Conservation (phyloP, 768 basidiomycete species). For the Gloeostereum incarnatum region DNA sequence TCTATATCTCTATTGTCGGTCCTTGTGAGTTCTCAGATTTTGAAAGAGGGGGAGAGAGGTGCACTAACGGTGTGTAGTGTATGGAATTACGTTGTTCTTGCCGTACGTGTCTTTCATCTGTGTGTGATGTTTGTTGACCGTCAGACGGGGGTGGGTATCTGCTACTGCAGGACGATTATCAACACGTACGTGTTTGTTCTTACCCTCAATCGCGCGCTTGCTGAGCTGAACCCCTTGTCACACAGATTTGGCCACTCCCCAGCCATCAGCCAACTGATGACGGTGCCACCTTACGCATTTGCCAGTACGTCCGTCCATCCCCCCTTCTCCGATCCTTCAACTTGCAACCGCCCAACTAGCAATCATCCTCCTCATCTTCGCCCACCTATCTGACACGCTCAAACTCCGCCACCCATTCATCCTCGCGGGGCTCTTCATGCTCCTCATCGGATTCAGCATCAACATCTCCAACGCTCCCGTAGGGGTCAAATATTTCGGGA, state of each 20-base stretch:
- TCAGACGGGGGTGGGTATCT: neutral
- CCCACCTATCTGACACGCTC: constrained; percentile 48
- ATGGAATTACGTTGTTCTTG: constrained; percentile 63
- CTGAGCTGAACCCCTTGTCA: neutral
- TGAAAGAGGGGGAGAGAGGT: neutral
- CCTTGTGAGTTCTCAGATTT: constrained; percentile 37
- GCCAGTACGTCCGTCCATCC: constrained; percentile 35
- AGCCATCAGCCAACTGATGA: constrained; percentile 53
- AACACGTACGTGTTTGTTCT: constrained; percentile 22
- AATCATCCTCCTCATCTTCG: constrained; percentile 39
- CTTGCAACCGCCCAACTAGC: constrained; percentile 24
- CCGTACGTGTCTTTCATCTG: constrained; percentile 36
- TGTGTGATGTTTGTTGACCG: neutral
- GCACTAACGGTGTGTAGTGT: constrained; percentile 27
- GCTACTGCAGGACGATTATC: constrained; percentile 55
- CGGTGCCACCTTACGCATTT: constrained; percentile 57
- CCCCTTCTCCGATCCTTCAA: neutral
- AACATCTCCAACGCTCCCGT: constrained; percentile 44
- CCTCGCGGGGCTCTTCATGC: constrained; percentile 36
- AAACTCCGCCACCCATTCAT: constrained; percentile 52
- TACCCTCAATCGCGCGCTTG: neutral
- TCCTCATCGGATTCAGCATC: constrained; percentile 51
- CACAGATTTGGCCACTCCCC: constrained; percentile 49
- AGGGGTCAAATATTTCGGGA: constrained; percentile 65
- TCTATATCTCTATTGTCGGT: constrained; percentile 48